Evolutionary conservation across 2,329 filamentous ascomycete species (phyloP), one percentile per base, ranked within the genome.

Genomic region (Aspergillus pseudoterreus): DNA sequence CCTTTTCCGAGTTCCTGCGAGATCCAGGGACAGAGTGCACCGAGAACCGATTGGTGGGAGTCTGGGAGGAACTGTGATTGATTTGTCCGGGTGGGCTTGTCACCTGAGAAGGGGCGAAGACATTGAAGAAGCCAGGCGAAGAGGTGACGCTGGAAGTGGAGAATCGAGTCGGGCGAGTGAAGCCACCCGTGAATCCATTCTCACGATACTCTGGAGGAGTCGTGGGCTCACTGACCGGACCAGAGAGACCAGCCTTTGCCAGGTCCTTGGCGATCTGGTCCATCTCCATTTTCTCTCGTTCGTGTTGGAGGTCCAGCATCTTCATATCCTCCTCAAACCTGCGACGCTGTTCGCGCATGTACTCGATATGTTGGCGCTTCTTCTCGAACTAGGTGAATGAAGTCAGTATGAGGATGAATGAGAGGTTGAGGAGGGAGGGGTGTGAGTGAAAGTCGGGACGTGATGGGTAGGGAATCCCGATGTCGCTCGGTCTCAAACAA

Each of bases 161-260:
- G 75, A 95, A 92, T 56, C 92, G 84, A 68, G 92, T 92, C 41
- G 90, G 88, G 39, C 90, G 84, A 50, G 90, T 90, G 67, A 94
- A 88, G 59, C 88, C 84, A 63, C 84, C 85, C 50, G 88, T 85
- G 64, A 95, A 92, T 41, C 86, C 86, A 55, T 83, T 84, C 58
- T 95, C 90, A 62, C 85, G 86, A 70, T 94, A 92, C 71, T 97
- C 94, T 30, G 94, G 94, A 19, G 94, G 94, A 19, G 94, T 99
- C 2, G 94, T 96, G 14, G 94, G 94, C 74, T 97, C 92, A 62
- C 90, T 96, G 68, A 95, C 89, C 63, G 92, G 88, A 49, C 88
- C 88, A 54, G 84, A 78, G 43, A 76, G 59, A 27, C 72, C 71
- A 52, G 79, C 78, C 57, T 82, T 77, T 39, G 79, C 78, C 51